Evolutionary conservation across 2,329 filamentous ascomycete species (phyloP), one percentile per base, ranked within the genome.

Genomic region (Dryadomyces quercivorus): DNA sequence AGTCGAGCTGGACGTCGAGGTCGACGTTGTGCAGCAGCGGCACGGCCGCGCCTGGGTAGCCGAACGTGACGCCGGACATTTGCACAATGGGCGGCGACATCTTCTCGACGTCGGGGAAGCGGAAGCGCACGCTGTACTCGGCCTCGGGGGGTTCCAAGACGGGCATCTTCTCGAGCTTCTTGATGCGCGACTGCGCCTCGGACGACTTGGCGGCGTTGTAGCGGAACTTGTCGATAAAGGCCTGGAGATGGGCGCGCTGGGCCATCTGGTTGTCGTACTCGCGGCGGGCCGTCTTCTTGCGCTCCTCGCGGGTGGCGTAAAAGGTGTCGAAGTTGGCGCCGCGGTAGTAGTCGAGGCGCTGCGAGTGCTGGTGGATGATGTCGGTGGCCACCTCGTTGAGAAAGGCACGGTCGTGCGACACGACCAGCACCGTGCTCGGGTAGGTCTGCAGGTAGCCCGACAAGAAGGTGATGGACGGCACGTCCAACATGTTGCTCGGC

Each of bases 401-500:
- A 80, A 98, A 98, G 1, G 93, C 91, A 78, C 93, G 84, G 81
- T 98, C 93, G 86, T 98, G 93, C 69, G 89, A 95, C 60, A 98
- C 93, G 53, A 98, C 92, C 15, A 98, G 77, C 31, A 98, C 84
- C 2, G 93, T 97, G 70, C 89, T 95, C 43, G 92, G 92, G 66
- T 98, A 98, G 50, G 76, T 77, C 69, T 96, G 91, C 9, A 98
- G 85, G 67, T 98, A 98, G 65, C 91, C 92, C 50, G 92, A 87
- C 67, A 98, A 80, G 81, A 97, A 98, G 55, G 93, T 94, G 66
- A 98, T 97, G 22, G 93, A 97, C n/a, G 93, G 93, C 56, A 98
- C 93, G 72, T 97, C 93, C 88, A 98, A 90, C 92, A 97, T 97
- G 83, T 97, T 97, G 55, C 92, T 97, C 73, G 93, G 93, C 82